Conservation (phyloP, 225 moss, liverwort and hornwort genomes). For the Pleurozium schreberi region DNA sequence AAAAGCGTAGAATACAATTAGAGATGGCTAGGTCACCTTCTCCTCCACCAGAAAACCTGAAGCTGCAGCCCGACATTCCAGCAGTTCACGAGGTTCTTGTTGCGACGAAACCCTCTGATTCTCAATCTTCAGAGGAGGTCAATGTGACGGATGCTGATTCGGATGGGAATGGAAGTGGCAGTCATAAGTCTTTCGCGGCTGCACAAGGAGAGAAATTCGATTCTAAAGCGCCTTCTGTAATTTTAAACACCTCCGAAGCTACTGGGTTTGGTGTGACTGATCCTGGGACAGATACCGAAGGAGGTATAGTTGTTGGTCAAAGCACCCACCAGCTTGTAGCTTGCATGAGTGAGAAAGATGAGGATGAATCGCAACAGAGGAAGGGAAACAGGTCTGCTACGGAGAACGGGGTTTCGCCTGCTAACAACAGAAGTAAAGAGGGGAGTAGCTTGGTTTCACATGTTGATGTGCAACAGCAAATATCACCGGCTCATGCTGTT, state of each 20-base stretch:
- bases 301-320: background rate
- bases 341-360: conserved; percentile 2
- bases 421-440: background rate
- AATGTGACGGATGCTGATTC: conserved; percentile 29
- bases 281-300: background rate
- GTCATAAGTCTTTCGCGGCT: background rate
- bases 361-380: background rate
- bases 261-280: background rate
- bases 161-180: conserved; percentile 11
- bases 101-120: conserved; percentile 3
- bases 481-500: background rate
- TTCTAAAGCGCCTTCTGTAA: background rate
- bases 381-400: background rate
- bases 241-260: background rate
- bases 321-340: background rate
- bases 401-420: conserved; percentile 12
- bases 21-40: conserved; percentile 86
- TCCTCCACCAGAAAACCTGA: conserved; percentile 45
- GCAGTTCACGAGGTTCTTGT: conserved; percentile 24
- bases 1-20: conserved; percentile 90
- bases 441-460: background rate
- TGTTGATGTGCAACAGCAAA: conserved; percentile 6
- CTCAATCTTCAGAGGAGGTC: conserved; percentile 45
- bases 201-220: background rate
- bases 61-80: conserved; percentile 16